phyloP scores from a whole-genome alignment of 2,329 filamentous ascomycete genomes.

The Xylariaceae sp. region DNA sequence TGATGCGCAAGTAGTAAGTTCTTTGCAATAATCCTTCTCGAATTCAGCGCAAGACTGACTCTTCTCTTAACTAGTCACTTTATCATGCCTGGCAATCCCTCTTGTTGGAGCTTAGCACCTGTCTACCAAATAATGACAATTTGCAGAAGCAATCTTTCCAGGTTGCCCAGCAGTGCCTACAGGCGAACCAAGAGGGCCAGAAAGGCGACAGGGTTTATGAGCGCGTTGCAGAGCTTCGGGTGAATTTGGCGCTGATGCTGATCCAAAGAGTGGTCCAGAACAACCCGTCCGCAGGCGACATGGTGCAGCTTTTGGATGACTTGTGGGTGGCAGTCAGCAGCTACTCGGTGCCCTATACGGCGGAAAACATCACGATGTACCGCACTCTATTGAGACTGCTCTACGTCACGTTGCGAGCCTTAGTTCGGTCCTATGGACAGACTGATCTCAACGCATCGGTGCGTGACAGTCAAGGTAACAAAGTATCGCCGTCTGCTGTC shows the following conservation, averaged over 20 bases:
- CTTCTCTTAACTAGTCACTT: slow-evolving; percentile 51
- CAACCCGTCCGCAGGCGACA: slow-evolving; percentile 44
- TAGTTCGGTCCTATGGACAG: slow-evolving; percentile 38
- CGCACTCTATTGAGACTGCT: slow-evolving; percentile 77
- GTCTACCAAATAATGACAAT: slow-evolving; percentile 45
- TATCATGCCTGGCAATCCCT: slow-evolving; percentile 88
- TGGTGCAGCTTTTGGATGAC: slow-evolving; percentile 46
- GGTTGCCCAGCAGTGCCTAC: slow-evolving; percentile 71
- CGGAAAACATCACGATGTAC: slow-evolving; percentile 62
- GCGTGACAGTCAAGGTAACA: slow-evolving; percentile 28
- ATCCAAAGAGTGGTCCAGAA: slow-evolving; percentile 70
- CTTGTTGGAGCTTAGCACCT: slow-evolving; percentile 72
- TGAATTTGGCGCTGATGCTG: slow-evolving; percentile 75
- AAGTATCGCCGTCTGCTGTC: slow-evolving; percentile 40
- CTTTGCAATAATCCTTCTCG: slow-evolving; percentile 29
- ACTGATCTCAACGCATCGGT: slow-evolving; percentile 20
- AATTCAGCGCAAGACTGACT: slow-evolving; percentile 23
- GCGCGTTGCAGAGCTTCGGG: slow-evolving; percentile 67
- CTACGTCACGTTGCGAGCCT: slow-evolving; percentile 71
- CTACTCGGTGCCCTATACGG: slow-evolving; percentile 49
- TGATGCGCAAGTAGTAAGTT: slow-evolving; percentile 78
- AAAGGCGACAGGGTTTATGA: slow-evolving; percentile 78
- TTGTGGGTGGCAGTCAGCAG: slow-evolving; percentile 48
- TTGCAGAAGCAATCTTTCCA: slow-evolving; percentile 66
- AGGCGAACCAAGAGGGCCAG: slow-evolving; percentile 66